Conservation (phyloP, 1,139 yeast genomes). For the Entelexis sorbosivorans region DNA sequence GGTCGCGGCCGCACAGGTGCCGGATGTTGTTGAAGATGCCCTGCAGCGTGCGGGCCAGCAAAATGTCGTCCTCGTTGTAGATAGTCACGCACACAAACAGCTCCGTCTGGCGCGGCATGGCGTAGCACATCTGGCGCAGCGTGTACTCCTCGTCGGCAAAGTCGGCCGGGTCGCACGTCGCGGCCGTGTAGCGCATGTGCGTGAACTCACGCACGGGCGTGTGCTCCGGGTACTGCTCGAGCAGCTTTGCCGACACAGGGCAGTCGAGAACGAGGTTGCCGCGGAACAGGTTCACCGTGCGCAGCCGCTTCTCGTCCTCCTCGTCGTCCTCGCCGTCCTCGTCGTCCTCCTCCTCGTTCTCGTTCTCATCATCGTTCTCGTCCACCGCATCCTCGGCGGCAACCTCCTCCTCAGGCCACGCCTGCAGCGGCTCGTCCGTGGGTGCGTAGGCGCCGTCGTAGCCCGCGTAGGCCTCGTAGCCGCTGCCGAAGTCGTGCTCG, state of each 20-base stretch:
- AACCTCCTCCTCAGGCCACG: slow-evolving; percentile 11
- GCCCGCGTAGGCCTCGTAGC: background rate
- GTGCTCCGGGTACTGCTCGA: slow-evolving; percentile 41
- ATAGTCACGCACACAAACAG: slow-evolving; percentile 64
- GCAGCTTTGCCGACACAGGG: slow-evolving; percentile 54
- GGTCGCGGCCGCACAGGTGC: slow-evolving; percentile 45
- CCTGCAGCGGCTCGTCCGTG: too few species aligned
- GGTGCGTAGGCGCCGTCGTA: too few species aligned
- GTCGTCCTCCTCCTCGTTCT: background rate
- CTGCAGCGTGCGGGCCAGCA: slow-evolving; percentile 59
- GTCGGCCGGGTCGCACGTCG: slow-evolving; percentile 66
- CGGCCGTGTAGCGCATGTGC: slow-evolving; percentile 70
- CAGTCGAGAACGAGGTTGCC: slow-evolving; percentile 74
- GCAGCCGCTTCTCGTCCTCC: slow-evolving; percentile 15
- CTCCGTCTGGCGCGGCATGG: slow-evolving; percentile 60
- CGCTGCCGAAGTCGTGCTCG: slow-evolving; percentile 13
- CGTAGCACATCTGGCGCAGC: slow-evolving; percentile 55
- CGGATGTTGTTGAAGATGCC: slow-evolving; percentile 67
- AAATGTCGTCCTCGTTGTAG: slow-evolving; percentile 69
- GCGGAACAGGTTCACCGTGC: slow-evolving; percentile 46
- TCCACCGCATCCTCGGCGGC: background rate
- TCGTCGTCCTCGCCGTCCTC: slow-evolving; percentile 17
- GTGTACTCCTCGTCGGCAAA: slow-evolving; percentile 49
- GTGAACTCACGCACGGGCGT: slow-evolving; percentile 56
- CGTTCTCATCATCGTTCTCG: slow-evolving; percentile 10